A percentile compares a stretch with the other conserved stretches of the same genome.
phyloP scores from a whole-genome alignment of 129 eudicot species.

The Glebionis coronaria region DNA sequence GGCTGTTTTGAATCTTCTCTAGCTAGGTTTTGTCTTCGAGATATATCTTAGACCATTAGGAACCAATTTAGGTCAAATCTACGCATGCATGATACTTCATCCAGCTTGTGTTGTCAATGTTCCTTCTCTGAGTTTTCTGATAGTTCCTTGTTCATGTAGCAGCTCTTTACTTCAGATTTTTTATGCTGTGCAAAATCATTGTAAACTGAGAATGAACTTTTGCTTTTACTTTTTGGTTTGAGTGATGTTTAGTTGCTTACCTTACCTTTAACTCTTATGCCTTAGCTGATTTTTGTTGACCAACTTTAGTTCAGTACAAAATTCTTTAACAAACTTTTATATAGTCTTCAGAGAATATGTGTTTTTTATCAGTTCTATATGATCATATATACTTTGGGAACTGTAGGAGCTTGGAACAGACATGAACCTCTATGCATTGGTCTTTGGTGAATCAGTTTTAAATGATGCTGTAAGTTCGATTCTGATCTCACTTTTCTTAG shows the following conservation, averaged over 20 bases:
- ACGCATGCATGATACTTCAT: slow-evolving; percentile 9
- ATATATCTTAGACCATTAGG: not conserved
- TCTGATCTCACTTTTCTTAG: slow-evolving; percentile 10
- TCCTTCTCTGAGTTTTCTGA: not conserved
- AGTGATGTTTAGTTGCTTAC: too few relatives aligned
- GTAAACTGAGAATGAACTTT: not conserved
- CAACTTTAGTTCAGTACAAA: not conserved
- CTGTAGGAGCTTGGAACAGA: slow-evolving; percentile 96
- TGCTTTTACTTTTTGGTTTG: not conserved
- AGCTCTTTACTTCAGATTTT: slow-evolving; percentile 7
- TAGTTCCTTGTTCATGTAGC: too few relatives aligned
- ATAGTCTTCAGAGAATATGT: not conserved
- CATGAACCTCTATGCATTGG: slow-evolving; percentile 91
- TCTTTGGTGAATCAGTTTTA: slow-evolving; percentile 97
- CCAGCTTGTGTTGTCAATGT: slow-evolving; percentile 2
- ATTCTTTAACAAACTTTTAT: not conserved
- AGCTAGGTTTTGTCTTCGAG: not conserved
- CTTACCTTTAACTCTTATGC: too few relatives aligned
- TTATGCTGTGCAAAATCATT: slow-evolving; percentile 1
- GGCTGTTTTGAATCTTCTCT: too few relatives aligned
- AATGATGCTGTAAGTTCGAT: slow-evolving; percentile 90
- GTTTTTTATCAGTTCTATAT: slow-evolving; percentile 7
- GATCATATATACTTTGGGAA: slow-evolving; percentile 27
- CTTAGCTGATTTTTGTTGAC: not conserved
- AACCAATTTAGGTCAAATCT: not conserved